phyloP scores from a whole-genome alignment of 2,329 filamentous ascomycete genomes.

The Fusarium cicatricum region DNA sequence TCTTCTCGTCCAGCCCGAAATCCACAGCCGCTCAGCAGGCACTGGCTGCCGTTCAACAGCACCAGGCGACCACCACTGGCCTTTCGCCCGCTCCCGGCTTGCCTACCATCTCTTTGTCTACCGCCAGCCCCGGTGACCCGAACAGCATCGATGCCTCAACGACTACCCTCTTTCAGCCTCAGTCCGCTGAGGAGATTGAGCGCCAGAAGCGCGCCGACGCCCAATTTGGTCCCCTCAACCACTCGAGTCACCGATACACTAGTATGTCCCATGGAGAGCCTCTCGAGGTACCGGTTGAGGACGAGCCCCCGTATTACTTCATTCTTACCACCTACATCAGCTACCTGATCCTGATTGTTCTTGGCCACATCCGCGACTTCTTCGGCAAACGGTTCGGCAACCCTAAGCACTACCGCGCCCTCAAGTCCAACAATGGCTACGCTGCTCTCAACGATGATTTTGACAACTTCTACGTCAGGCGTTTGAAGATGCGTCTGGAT shows the following conservation, averaged over 20 bases:
- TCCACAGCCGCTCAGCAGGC: slow-evolving; percentile 73
- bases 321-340: slow-evolving; percentile 98
- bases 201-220: slow-evolving; percentile 81
- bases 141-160: slow-evolving; percentile 77
- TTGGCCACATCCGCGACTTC: slow-evolving; percentile 95
- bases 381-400: slow-evolving; percentile 96
- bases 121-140: slow-evolving; percentile 77
- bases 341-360: slow-evolving; percentile 93
- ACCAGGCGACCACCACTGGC: slow-evolving; percentile 60
- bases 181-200: slow-evolving; percentile 82
- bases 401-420: slow-evolving; percentile 80
- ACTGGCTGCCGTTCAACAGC: slow-evolving; percentile 72
- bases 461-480: slow-evolving; percentile 96
- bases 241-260: slow-evolving; percentile 84
- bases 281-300: slow-evolving; percentile 85
- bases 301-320: slow-evolving; percentile 97
- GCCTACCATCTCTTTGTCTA: slow-evolving; percentile 91
- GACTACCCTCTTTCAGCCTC: slow-evolving; percentile 85
- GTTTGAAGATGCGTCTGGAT: slow-evolving; percentile 93
- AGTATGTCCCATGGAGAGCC: slow-evolving; percentile 85
- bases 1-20: slow-evolving; percentile 85
- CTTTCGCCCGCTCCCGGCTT: slow-evolving; percentile 79
- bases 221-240: slow-evolving; percentile 87
- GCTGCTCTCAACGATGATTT: slow-evolving; percentile 97
- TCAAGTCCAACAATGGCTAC: slow-evolving; percentile 87